Base-by-base conservation (phyloP, 2,329 filamentous ascomycete genomes). In the Monilinia fructigena region DNA sequence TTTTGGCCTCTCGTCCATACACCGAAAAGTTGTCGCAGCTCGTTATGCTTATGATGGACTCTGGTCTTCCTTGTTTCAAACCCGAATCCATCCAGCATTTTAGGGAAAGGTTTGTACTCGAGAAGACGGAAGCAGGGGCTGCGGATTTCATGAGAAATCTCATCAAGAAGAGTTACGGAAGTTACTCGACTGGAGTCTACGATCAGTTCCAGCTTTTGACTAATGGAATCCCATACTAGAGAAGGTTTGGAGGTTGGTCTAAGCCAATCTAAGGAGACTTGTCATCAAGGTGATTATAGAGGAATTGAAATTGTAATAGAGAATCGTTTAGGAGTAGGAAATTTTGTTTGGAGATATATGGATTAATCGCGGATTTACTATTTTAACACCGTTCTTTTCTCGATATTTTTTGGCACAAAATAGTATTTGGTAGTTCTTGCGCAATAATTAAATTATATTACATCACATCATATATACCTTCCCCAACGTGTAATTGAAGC, bases 151-250 rank as follows among this genome's bases (percentile, higher is more conserved):
- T 99, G 87, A 87, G 89, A 72, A 91, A 91, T 65, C 81, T 98
- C 74, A 90, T 97, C 75, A 89, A 89, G 81, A 96, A 90, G 84
- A 97, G 93, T 76, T 91, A 95, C 75, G 86, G 89, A 67, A 97
- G 91, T 80, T 91, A 95, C 76, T 93, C 90, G 66, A 99, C 95
- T 1, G 93, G 92, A 71, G 90, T 94, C 58, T 99, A 99, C 78
- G 96, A 99, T 80, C 92, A 97, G 78, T 99, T 97, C 83, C 95
- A 99, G 82, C 81, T 97, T 74, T 81, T 97, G 79, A 98, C 95
- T 42, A 98, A 99, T 76, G 95, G 94, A 8, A 99, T 99, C 77
- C 95, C 95, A 45, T 98, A 96, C 64, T 75, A 74, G 66, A 67
- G 52, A 31, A 12, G 26, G 4, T 38, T 61, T 26, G 10, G 7